A percentile compares a stretch with the other conserved stretches of the same genome.
phyloP scores from a whole-genome alignment of 2,329 filamentous ascomycete genomes.

The Ophiognomonia clavigignenti-juglandacearum region DNA sequence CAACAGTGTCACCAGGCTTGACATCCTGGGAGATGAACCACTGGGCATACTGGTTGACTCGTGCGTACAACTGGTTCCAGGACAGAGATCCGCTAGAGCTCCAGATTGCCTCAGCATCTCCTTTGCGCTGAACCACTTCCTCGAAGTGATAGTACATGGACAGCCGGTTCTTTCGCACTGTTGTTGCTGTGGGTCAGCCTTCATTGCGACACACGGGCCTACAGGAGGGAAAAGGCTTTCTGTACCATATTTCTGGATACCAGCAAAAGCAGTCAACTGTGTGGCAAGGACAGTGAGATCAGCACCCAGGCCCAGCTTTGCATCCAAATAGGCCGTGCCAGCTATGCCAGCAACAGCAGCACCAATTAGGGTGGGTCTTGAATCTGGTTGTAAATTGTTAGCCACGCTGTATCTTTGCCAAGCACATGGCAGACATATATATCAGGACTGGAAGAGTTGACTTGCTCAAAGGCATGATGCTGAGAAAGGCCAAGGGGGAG shows the following conservation, averaged over 20 bases:
- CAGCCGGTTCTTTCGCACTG: slow-evolving; percentile 45
- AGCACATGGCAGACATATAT: no score
- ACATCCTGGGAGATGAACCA: slow-evolving; percentile 58
- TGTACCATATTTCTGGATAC: slow-evolving; percentile 44
- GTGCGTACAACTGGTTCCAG: slow-evolving; percentile 50
- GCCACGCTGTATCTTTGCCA: no score
- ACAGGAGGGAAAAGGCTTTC: slow-evolving; percentile 5
- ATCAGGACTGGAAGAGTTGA: no score
- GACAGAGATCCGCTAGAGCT: slow-evolving; percentile 57
- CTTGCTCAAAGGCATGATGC: no score
- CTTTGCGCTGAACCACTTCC: slow-evolving; percentile 44
- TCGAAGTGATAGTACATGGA: slow-evolving; percentile 66
- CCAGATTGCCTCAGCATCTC: slow-evolving; percentile 60
- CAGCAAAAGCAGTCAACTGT: slow-evolving; percentile 35
- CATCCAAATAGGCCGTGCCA: slow-evolving; percentile 57
- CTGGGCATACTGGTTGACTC: slow-evolving; percentile 55
- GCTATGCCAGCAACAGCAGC: slow-evolving; percentile 20
- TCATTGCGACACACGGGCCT: no score
- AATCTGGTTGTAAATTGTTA: no score
- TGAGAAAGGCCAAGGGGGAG: no score
- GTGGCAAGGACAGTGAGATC: slow-evolving; percentile 49
- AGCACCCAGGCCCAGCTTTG: slow-evolving; percentile 61
- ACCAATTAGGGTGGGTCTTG: slow-evolving; percentile 3
- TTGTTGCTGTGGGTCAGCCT: slow-evolving; percentile 10
- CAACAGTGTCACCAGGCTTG: slow-evolving; percentile 55